Base-by-base conservation (phyloP, 73 alveolate genomes). In the Paramecium pentaurelia region DNA sequence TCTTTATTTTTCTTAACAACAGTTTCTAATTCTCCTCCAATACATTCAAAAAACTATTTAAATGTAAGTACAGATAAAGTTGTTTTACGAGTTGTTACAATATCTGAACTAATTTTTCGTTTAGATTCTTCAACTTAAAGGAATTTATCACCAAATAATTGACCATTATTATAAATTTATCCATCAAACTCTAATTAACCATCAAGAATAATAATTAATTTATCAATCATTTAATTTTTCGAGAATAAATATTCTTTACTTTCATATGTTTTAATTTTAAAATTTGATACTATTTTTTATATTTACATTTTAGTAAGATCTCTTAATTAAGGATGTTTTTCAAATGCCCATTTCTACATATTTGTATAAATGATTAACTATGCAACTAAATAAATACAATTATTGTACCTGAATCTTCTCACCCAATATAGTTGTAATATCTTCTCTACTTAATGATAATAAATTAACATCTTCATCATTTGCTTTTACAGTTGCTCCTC, bases 401-500 rank as follows among this genome's bases (percentile, higher is more conserved):
- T 34, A 14, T 73, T 14, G 58, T 88, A 86, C 93, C 86, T 93
- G 77, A 32, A 93, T 88, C 60, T 93, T 92, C 27, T 86, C 92
- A 68, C 96, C 96, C 10, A 93, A 47, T 40, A 86, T 88, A 30
- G 86, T 90, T 14, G 90, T 49, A 1, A 93, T 77, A 20, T 49
- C 73, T 44, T 93, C 96, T 89, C 95, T 70, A 25, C 93, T 75
- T 8, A 93, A 27, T 9, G 93, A 77, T 7, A 93, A 70, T 20
- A 94, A 34, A 92, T 83, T 58, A 8, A 80, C 90, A 14, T 93
- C 93, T 20, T 64, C 88, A 28, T 86, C 75, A 32, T 44, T 28
- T 8, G 96, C 96, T 40, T 86, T 84, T 18, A 93, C 93, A 30
- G 94, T 93, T 49, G 96, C 96, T 42, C 95, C 93, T 93, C 96